Base-by-base conservation (phyloP, 306 rosid genomes). In the Cucumis cinereus region DNA sequence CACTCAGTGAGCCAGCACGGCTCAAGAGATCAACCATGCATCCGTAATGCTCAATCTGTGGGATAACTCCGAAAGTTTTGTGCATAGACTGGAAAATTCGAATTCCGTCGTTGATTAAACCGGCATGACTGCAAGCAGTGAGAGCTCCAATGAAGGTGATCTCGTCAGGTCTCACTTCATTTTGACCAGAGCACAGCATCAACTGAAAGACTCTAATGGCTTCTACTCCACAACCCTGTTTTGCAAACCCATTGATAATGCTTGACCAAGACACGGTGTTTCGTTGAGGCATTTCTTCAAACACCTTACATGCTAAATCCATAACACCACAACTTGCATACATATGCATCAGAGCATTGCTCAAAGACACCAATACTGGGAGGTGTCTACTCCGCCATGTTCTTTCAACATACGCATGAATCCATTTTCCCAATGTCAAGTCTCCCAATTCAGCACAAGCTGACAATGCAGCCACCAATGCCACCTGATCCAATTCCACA, bases 1-100 rank as follows among this genome's bases (percentile, higher is more conserved):
- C 96, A 28, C 85, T 84, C 63, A 90, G 81, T 79, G 81, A 86
- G 54, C 98, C 96, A 60, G 92, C 93, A 8, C 98, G 93, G 79
- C 98, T 88, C 77, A 92, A 79, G 75, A 92, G 92, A 83, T 92
- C 98, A 52, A 92, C 90, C 91, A 92, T 86, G 87, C 93, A 90
- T 53, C 98, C 94, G 7, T 90, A 92, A 83, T 92, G 98, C 81
- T 92, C 86, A 63, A 92, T 86, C 83, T 72, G 82, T 1, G 91
- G 96, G 75, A 59, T 76, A 49, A 92, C 82, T 76, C 85, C 80
- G 79, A 87, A 90, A 58, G 80, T 77, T 70, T 78, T 82, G 26
- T 79, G 80, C 93, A 92, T 92, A 78, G 81, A 81, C 55, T 81
- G 59, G 66, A 90, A 92, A 70, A 92, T 22, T 68, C 12, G 78